Conservation (phyloP, 1,284 basidiomycete genomes). For the Acaromyces ingoldii region DNA sequence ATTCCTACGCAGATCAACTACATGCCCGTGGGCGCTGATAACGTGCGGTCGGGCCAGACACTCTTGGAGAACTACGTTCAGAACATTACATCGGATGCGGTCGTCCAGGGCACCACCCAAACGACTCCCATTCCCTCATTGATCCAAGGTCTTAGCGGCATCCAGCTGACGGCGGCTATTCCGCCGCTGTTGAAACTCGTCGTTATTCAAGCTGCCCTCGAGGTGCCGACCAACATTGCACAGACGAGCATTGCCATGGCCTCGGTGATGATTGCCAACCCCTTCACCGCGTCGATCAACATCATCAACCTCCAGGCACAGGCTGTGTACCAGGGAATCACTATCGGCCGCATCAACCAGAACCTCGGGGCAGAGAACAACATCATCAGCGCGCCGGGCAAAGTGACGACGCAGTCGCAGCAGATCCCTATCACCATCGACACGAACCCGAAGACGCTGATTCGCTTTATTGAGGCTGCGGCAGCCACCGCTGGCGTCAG, state of each 20-base stretch:
- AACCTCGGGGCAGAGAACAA: constrained; percentile 52
- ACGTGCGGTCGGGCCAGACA: constrained; percentile 58
- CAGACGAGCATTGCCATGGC: constrained; percentile 33
- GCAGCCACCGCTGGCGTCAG: constrained; percentile 61
- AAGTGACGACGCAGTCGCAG: constrained; percentile 62
- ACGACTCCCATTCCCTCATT: constrained; percentile 67
- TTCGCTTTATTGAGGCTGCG: constrained; percentile 60
- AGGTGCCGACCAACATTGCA: constrained; percentile 50
- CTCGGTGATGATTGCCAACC: constrained; percentile 59
- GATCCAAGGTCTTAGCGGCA: constrained; percentile 63
- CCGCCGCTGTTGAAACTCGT: constrained; percentile 66
- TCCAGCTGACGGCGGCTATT: constrained; percentile 63
- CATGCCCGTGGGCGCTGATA: constrained; percentile 60
- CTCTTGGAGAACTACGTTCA: constrained; percentile 69
- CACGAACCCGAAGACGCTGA: constrained; percentile 62
- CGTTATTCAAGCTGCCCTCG: constrained; percentile 54
- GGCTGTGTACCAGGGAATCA: constrained; percentile 56
- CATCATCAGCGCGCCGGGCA: constrained; percentile 63
- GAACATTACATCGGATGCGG: constrained; percentile 61
- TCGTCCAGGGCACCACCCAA: constrained; percentile 60
- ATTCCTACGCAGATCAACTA: constrained; percentile 61
- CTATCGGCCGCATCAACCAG: constrained; percentile 56
- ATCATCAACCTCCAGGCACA: constrained; percentile 60
- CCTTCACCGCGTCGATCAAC: constrained; percentile 72
- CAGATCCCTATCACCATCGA: constrained; percentile 64